These are phyloP conservation scores for Magnolia kwangsiensis DNA, from an alignment of 164 flowering plant species.

Conservation along the genomic window DNA sequence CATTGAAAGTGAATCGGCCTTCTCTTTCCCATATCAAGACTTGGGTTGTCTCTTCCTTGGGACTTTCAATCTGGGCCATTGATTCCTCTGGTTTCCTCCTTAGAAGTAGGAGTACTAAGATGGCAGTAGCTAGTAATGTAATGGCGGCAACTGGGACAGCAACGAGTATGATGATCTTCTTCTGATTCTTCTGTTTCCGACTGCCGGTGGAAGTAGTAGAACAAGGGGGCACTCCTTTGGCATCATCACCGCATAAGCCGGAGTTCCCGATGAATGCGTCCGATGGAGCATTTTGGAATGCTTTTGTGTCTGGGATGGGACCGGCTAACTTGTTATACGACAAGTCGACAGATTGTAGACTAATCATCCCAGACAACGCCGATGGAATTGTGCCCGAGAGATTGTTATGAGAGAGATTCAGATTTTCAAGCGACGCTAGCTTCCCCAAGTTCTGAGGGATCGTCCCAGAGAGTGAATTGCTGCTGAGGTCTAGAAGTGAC, in stretches of 20 bases:
- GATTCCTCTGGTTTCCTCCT: background rate
- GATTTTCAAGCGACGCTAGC: constrained; percentile 11
- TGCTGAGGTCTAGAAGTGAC: constrained; percentile 21
- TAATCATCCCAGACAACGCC: constrained; percentile 10
- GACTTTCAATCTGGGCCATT: background rate
- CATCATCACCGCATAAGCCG: constrained; percentile 17
- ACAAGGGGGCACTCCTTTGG: constrained; percentile 17
- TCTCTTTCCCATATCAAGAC: constrained; percentile 18
- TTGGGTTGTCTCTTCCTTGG: background rate
- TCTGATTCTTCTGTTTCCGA: constrained; percentile 8
- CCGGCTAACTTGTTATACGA: constrained; percentile 27
- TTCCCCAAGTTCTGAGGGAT: constrained; percentile 21
- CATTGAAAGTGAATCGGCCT: constrained; percentile 19
- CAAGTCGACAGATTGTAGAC: constrained; percentile 20
- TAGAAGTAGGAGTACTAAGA: background rate
- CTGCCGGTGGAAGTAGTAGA: background rate
- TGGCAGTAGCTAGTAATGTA: background rate
- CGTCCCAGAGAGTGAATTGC: constrained; percentile 22
- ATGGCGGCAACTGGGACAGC: background rate
- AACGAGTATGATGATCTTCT: constrained; percentile 5
- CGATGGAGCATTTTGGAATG: constrained; percentile 14
- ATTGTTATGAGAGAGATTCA: constrained; percentile 23
- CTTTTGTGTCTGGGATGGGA: constrained; percentile 18
- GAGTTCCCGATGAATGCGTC: constrained; percentile 22
- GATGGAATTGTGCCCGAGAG: constrained; percentile 23